Evolutionary conservation across 129 eudicot genomes (phyloP).

Genomic region (Ambrosia trifida): DNA sequence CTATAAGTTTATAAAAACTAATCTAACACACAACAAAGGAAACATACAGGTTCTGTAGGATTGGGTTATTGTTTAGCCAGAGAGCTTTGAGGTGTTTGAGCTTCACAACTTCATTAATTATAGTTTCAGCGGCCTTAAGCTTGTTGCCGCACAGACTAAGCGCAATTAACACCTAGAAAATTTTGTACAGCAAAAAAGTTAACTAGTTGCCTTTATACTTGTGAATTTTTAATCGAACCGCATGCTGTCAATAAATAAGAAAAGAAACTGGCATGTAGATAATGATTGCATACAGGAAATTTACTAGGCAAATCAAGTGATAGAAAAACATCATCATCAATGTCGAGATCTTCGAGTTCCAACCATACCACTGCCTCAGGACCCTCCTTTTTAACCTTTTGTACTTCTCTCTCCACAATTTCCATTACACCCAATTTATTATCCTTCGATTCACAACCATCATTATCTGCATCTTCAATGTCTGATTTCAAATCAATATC

Average conservation of each 20-base stretch:
- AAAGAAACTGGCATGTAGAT: not conserved
- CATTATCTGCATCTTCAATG: conserved; percentile 41
- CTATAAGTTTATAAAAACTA: not conserved
- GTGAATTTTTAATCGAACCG: not conserved
- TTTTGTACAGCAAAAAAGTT: conserved; percentile 20
- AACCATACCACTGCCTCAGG: conserved; percentile 66
- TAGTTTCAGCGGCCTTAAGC: conserved; percentile 47
- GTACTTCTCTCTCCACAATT: conserved; percentile 60
- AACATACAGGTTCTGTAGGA: conserved; percentile 53
- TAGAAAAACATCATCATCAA: conserved; percentile 63
- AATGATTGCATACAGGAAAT: conserved; percentile 68
- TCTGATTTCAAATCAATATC: conserved; percentile 63
- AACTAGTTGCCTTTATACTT: not conserved
- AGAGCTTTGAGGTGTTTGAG: conserved; percentile 77
- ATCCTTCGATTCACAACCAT: conserved; percentile 34
- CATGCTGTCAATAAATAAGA: not conserved
- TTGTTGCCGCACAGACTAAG: conserved; percentile 83
- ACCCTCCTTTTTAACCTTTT: conserved; percentile 56
- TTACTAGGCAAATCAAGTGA: conserved; percentile 82
- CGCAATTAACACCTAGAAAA: conserved; percentile 63
- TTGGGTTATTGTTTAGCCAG: conserved; percentile 91
- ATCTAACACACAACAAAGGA: conserved; percentile 9
- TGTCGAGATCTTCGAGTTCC: conserved; percentile 88
- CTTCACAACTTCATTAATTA: conserved; percentile 52
- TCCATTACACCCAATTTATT: conserved; percentile 35